Percentiles rank a stretch among this genome's conserved stretches.
Conservation (phyloP, 75 land plant species). For the Pinus tabuliformis region DNA sequence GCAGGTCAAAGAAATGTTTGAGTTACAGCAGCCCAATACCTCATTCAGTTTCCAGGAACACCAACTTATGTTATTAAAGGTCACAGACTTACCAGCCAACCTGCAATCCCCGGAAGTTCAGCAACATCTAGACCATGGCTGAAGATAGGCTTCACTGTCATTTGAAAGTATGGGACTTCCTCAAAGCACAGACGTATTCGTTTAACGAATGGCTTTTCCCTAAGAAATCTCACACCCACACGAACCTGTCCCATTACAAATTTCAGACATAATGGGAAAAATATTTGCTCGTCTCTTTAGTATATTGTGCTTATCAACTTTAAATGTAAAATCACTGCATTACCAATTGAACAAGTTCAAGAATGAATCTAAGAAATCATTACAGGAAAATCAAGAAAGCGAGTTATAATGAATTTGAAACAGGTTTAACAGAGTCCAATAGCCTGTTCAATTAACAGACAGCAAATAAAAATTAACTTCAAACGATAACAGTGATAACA, state of each 20-base stretch:
- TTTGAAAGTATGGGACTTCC: conserved; percentile 76
- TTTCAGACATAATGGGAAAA: conserved; percentile 4
- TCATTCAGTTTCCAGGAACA: not conserved
- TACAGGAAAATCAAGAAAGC: not conserved
- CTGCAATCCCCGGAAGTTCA: conserved; percentile 92
- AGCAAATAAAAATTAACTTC: not conserved
- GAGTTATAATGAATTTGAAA: not conserved
- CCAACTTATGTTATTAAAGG: not conserved
- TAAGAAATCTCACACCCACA: conserved; percentile 80
- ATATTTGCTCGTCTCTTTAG: not conserved
- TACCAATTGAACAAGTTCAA: not conserved
- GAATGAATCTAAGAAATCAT: not conserved
- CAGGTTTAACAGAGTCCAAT: not conserved
- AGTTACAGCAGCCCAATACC: not conserved
- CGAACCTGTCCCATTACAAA: conserved; percentile 45
- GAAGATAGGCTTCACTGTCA: conserved; percentile 80
- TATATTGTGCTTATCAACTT: not conserved
- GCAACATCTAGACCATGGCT: conserved; percentile 87
- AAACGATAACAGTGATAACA: not conserved
- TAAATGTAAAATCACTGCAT: not conserved
- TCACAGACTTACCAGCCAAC: conserved; percentile 72
- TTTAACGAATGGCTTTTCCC: conserved; percentile 69
- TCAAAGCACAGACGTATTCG: conserved; percentile 86
- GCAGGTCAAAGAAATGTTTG: conserved; percentile 5
- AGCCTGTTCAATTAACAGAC: not conserved